Percentiles rank a stretch among this genome's conserved stretches.
Conservation (phyloP, 2,329 filamentous ascomycete species). For the Xylariales sp. region DNA sequence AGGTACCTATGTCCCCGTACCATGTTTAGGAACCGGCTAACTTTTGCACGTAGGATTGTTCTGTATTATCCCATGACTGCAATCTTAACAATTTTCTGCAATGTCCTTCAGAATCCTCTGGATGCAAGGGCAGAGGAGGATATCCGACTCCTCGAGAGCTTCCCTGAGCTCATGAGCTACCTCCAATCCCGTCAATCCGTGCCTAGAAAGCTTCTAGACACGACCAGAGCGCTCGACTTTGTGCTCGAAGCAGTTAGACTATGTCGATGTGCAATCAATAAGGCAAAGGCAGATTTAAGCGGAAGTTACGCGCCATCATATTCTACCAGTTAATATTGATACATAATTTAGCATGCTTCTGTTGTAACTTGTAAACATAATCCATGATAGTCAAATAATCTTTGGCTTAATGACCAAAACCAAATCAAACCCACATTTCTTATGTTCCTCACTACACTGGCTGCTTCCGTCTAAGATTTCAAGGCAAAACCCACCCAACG, state of each 20-base stretch:
- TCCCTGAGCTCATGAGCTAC: constrained; percentile 37
- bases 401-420: no score
- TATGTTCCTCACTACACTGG: no score
- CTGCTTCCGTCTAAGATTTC: no score
- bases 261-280: constrained; percentile 31
- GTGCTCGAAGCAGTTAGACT: constrained; percentile 30
- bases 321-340: no score
- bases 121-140: constrained; percentile 38
- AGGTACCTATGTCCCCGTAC: no score
- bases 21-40: no score
- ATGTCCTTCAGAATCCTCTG: constrained; percentile 43
- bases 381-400: no score
- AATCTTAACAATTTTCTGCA: constrained; percentile 50
- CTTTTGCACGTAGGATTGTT: constrained; percentile 46
- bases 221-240: constrained; percentile 33
- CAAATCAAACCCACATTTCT: no score
- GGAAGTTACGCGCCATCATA: no score
- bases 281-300: constrained; percentile 11
- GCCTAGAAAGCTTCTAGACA: constrained; percentile 27
- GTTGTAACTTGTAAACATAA: no score
- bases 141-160: constrained; percentile 37
- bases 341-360: no score
- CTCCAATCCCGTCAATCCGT: constrained; percentile 26
- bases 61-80: constrained; percentile 54
- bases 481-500: no score